Evolutionary conservation across 2,329 filamentous ascomycete genomes (phyloP).

Genomic region (Magnaporthales sp.): DNA sequence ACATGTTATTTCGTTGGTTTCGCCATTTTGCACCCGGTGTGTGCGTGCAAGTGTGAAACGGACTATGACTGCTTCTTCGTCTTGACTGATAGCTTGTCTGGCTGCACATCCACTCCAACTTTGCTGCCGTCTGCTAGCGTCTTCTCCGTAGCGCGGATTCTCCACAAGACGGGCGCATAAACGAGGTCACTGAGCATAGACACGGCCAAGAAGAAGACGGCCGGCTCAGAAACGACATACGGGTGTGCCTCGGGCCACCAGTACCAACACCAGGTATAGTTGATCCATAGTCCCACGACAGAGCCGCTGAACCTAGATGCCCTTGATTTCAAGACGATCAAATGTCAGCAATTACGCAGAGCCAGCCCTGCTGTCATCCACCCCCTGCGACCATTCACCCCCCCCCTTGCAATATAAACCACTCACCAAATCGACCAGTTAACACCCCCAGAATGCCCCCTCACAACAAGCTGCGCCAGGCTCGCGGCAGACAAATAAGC

Average conservation of each 20-base stretch:
- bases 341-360: no score
- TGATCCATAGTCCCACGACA: conserved; percentile 28
- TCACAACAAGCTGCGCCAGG: conserved; percentile 32
- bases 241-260: conserved; percentile 41
- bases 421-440: conserved; percentile 39
- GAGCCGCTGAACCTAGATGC: conserved; percentile 32
- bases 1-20: no score
- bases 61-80: neutral
- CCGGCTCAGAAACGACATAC: conserved; percentile 33
- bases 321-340: conserved; percentile 20
- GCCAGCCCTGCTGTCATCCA: no score
- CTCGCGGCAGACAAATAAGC: conserved; percentile 13
- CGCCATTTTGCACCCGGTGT: no score
- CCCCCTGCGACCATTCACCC: no score
- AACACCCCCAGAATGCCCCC: conserved; percentile 39
- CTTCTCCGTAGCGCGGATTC: neutral
- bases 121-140: neutral
- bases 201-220: conserved; percentile 30
- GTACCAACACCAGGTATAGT: conserved; percentile 33
- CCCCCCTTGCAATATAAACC: no score
- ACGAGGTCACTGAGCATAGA: conserved; percentile 32
- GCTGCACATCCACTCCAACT: neutral
- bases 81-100: neutral
- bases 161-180: conserved; percentile 19
- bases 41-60: neutral